Percentiles rank a stretch among this genome's conserved stretches.
phyloP scores from a whole-genome alignment of 1,139 yeast genomes.

The Candida sanyaensis region DNA sequence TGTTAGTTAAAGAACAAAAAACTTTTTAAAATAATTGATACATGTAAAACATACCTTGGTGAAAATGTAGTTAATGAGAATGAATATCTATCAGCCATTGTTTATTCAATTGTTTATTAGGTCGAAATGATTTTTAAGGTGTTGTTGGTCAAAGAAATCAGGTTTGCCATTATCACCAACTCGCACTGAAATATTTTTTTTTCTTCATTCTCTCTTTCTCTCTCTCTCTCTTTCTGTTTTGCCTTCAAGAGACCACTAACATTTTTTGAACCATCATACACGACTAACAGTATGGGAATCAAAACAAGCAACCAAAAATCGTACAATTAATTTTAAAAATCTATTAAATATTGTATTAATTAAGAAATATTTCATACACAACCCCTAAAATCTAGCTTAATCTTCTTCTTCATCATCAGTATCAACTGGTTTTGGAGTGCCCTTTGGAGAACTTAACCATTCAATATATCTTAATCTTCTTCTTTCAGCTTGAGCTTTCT shows the following conservation, averaged over 20 bases:
- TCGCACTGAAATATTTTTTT: neutral
- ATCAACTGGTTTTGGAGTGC: constrained; percentile 92
- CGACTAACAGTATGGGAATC: neutral
- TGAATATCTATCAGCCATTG: constrained; percentile 96
- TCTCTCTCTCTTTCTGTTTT: constrained; percentile 1
- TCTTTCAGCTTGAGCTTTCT: constrained; percentile 88
- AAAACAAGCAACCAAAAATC: too few species aligned
- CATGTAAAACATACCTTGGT: constrained; percentile 67
- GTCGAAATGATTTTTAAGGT: neutral
- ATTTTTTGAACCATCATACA: neutral
- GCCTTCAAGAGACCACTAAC: neutral
- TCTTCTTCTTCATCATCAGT: constrained; percentile 83
- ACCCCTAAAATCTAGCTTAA: constrained; percentile 16
- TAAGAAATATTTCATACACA: too few species aligned
- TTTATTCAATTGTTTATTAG: constrained; percentile 4
- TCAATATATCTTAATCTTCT: constrained; percentile 92
- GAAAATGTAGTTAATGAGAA: constrained; percentile 96
- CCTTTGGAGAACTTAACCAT: constrained; percentile 96
- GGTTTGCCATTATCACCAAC: neutral
- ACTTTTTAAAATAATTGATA: neutral
- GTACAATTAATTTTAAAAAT: neutral
- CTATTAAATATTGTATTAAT: neutral
- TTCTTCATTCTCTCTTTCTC: neutral
- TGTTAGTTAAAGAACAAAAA: constrained; percentile 6
- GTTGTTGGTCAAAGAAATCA: neutral